phyloP scores from a whole-genome alignment of 2,329 filamentous ascomycete genomes.

The Colletotrichum sojae region DNA sequence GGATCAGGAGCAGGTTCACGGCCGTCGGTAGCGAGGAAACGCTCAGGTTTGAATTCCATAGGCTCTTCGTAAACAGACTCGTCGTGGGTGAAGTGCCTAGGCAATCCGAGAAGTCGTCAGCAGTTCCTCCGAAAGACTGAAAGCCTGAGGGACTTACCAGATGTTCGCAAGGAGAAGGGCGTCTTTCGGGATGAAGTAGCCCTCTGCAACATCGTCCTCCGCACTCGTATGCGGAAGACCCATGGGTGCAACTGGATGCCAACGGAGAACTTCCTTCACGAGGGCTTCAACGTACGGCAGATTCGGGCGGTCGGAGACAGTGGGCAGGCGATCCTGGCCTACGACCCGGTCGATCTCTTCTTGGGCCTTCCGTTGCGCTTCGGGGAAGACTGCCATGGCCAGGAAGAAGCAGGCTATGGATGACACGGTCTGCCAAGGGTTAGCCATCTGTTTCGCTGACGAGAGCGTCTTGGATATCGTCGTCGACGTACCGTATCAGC shows the following conservation, averaged over 20 bases:
- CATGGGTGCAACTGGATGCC: slow-evolving; percentile 67
- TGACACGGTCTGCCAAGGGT: slow-evolving; percentile 46
- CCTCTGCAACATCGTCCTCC: slow-evolving; percentile 39
- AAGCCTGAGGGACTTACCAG: too few relatives aligned
- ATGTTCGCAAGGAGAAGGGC: slow-evolving; percentile 44
- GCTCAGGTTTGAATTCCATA: slow-evolving; percentile 50
- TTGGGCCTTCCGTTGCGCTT: slow-evolving; percentile 61
- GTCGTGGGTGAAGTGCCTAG: slow-evolving; percentile 65
- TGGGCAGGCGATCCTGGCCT: slow-evolving; percentile 61
- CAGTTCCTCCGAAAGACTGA: too few relatives aligned
- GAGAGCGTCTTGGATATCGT: neutral
- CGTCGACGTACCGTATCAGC: slow-evolving; percentile 43
- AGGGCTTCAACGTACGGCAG: slow-evolving; percentile 68
- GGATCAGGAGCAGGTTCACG: slow-evolving; percentile 42
- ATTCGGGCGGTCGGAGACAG: slow-evolving; percentile 60
- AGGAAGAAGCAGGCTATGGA: slow-evolving; percentile 60
- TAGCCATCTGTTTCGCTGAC: neutral
- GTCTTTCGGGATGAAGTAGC: slow-evolving; percentile 38
- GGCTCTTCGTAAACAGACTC: slow-evolving; percentile 72
- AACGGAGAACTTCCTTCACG: slow-evolving; percentile 70
- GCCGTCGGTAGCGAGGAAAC: slow-evolving; percentile 46
- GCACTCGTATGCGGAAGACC: slow-evolving; percentile 54
- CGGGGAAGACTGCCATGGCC: slow-evolving; percentile 61
- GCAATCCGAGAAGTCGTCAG: too few relatives aligned
- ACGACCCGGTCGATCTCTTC: slow-evolving; percentile 67